Conservation (phyloP, 2,329 filamentous ascomycete genomes). For the Cladosporium colombiae region DNA sequence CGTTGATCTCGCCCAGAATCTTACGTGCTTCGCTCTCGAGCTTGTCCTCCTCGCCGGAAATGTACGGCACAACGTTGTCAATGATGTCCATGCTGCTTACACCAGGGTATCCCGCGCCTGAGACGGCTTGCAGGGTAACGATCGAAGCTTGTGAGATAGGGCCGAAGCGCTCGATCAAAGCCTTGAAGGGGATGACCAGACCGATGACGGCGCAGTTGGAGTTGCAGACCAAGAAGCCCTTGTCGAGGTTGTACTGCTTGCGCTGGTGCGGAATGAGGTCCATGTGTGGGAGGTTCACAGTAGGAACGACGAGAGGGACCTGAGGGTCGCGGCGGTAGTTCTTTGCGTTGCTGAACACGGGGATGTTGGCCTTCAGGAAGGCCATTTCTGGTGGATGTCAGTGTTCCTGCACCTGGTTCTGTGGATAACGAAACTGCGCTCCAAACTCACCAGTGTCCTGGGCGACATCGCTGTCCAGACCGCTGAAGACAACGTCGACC, state of each 20-base stretch:
- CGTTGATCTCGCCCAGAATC: constrained; percentile 78
- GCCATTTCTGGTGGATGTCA: constrained; percentile 67
- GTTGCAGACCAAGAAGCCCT: constrained; percentile 95
- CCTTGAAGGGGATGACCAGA: constrained; percentile 90
- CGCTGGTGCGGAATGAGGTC: constrained; percentile 88
- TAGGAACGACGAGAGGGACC: constrained; percentile 91
- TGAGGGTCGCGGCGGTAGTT: constrained; percentile 91
- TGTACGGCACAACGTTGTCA: constrained; percentile 94
- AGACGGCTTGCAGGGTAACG: constrained; percentile 93
- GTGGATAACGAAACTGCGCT: neutral
- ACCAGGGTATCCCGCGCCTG: constrained; percentile 86
- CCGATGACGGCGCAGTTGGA: constrained; percentile 98
- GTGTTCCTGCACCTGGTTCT: neutral
- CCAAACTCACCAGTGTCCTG: constrained; percentile 74
- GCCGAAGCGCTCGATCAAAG: constrained; percentile 82
- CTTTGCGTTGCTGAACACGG: constrained; percentile 96
- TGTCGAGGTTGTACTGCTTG: constrained; percentile 68
- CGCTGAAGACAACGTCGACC: constrained; percentile 83
- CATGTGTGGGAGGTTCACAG: constrained; percentile 87
- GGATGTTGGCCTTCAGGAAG: constrained; percentile 83
- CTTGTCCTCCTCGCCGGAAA: constrained; percentile 93
- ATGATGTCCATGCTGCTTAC: constrained; percentile 93
- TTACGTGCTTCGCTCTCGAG: constrained; percentile 92
- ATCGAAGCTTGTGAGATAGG: constrained; percentile 75
- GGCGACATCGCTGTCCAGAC: constrained; percentile 88